Base-by-base conservation (phyloP, 495 filamentous ascomycete genomes). In the Penicillium bovifimosum region DNA sequence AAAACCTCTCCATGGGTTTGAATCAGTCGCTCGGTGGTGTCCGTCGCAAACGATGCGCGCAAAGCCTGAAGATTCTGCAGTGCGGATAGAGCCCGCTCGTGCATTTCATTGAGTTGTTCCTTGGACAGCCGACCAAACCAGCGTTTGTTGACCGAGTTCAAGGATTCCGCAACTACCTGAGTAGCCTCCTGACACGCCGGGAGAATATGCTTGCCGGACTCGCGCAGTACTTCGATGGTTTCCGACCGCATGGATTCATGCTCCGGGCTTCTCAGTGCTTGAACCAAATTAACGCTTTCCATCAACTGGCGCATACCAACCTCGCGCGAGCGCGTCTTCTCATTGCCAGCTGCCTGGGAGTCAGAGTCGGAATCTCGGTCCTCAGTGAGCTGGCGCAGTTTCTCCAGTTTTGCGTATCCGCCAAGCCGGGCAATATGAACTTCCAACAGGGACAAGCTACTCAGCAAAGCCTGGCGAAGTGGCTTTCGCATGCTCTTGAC, bases 401-500 rank as follows among this genome's bases (percentile, higher is more conserved):
- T 67, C 16, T 65, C 61, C 10, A 62, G 9, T 28, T 65, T 67
- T 5, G 16, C 52, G 2, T 58, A 8, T 28, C 64, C 64, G 8
- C 59, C 56, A 3, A 65, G 5, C 6, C 61, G 64, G 26, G 54
- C 42, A 26, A 69, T 60, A 8, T 67, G 62, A 17, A 63, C 55
- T 24, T 69, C 62, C 33, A 69, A 13, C 20, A 67, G 29, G 2
- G 57, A 57, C 14, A 61, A 28, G 20, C 47, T 58, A 34, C 29
- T 51, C 4, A 66, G 16, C 6, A 54, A 47, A 10, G 57, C 56
- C 40, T 61, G 55, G 42, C 64, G 59, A 11, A 66, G 28, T 1
- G 64, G 64, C 20, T 65, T 50, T 34, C 58, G 63, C 42, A 69
- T 44, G 26, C 59, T 69, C 29, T 58, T 61, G 40, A 69, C 47